These are phyloP conservation scores for Backusella sp. DNA, from an alignment of 192 early-diverging fungal genomes.

Conservation along the genomic window DNA sequence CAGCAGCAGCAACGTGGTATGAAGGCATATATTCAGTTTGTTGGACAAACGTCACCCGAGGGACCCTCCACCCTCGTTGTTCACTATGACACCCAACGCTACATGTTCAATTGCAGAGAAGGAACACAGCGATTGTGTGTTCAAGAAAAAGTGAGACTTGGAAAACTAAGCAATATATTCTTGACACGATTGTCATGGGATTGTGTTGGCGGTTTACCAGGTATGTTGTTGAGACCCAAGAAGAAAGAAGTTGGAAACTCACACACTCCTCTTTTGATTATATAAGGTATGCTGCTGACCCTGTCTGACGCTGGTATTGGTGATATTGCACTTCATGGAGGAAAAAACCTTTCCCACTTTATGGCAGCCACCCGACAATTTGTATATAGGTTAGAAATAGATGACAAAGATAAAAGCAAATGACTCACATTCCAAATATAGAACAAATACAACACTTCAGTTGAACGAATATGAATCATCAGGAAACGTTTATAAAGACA, in stretches of 20 bases:
- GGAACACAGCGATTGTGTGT: constrained; percentile 84
- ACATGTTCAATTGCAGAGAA: constrained; percentile 94
- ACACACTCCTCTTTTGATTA: neutral
- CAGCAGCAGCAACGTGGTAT: constrained; percentile 33
- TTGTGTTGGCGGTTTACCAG: constrained; percentile 85
- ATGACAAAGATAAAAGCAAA: neutral
- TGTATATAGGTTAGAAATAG: constrained; percentile 53
- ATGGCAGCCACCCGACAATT: constrained; percentile 79
- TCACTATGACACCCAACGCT: constrained; percentile 71
- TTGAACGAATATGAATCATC: constrained; percentile 11
- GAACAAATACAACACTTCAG: constrained; percentile 14
- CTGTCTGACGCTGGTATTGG: constrained; percentile 72
- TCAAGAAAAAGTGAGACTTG: constrained; percentile 71
- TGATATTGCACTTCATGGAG: constrained; percentile 67
- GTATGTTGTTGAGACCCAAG: constrained; percentile 22
- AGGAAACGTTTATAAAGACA: neutral
- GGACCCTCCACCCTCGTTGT: constrained; percentile 69
- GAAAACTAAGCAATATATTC: constrained; percentile 77
- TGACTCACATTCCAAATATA: neutral
- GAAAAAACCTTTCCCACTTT: constrained; percentile 77
- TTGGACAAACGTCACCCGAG: constrained; percentile 48
- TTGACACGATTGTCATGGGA: constrained; percentile 86
- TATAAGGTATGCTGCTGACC: constrained; percentile 85
- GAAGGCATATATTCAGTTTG: constrained; percentile 51
- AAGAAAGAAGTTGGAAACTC: neutral